Evolutionary conservation across 108 stramenopile species (phyloP).

Genomic region (Nitzschia sp.): DNA sequence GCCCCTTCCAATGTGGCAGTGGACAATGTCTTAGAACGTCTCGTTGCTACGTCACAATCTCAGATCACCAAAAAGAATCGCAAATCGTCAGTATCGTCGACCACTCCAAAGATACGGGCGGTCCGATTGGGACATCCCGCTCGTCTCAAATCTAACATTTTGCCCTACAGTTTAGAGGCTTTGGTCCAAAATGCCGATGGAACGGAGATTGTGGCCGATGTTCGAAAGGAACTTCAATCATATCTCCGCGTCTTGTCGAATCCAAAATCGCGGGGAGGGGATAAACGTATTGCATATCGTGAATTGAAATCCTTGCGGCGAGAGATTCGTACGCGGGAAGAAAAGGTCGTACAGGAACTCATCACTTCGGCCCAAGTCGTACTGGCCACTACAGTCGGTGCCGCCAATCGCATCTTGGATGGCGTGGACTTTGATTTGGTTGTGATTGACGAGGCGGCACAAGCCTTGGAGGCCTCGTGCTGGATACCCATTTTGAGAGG

Average conservation of each 20-base stretch:
- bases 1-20: constrained; percentile 99
- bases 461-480: constrained; percentile 94
- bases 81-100: background rate
- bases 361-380: constrained; percentile 81
- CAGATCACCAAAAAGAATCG: background rate
- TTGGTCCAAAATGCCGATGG: constrained; percentile 88
- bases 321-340: constrained; percentile 91
- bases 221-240: constrained; percentile 77
- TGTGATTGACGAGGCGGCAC: constrained; percentile 99
- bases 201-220: constrained; percentile 93
- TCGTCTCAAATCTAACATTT: constrained; percentile 74
- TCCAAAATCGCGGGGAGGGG: constrained; percentile 43
- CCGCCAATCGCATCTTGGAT: constrained; percentile 60
- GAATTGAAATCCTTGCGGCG: constrained; percentile 75
- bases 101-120: constrained; percentile 40
- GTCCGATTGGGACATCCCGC: constrained; percentile 97
- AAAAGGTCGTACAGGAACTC: constrained; percentile 82
- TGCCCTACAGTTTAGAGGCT: constrained; percentile 91
- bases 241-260: constrained; percentile 55
- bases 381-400: constrained; percentile 89
- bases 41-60: constrained; percentile 38
- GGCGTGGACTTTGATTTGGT: constrained; percentile 92
- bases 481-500: constrained; percentile 93
- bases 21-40: constrained; percentile 93
- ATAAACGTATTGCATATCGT: constrained; percentile 63